These are phyloP conservation scores for Saccharomycodes ludwigii DNA, from an alignment of 805 yeast species.

Conservation along the genomic window DNA sequence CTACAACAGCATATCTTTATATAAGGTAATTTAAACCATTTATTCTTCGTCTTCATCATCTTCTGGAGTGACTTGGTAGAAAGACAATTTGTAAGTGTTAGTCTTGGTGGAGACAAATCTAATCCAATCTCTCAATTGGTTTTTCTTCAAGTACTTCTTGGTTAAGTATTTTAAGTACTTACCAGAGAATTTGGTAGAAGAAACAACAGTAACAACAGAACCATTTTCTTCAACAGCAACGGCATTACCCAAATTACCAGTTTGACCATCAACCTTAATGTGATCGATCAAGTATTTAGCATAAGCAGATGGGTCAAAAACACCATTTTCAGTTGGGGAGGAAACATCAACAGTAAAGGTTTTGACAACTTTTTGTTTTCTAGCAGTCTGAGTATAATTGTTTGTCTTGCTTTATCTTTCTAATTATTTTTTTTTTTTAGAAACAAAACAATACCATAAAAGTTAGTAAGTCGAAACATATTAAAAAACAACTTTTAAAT, in stretches of 20 bases:
- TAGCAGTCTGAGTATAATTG: conserved; percentile 50
- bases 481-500: not conserved
- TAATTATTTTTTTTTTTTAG: too few species aligned
- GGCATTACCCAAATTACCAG: conserved; percentile 95
- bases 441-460: too few species aligned
- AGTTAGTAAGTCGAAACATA: too few species aligned
- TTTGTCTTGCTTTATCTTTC: conserved; percentile 67
- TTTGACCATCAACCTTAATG: conserved; percentile 95
- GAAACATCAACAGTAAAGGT: conserved; percentile 92
- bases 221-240: conserved; percentile 83
- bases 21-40: conserved; percentile 19
- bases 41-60: conserved; percentile 93
- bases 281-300: conserved; percentile 97
- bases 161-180: conserved; percentile 99
- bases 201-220: conserved; percentile 77
- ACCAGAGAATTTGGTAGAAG: conserved; percentile 96
- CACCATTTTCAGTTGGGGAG: conserved; percentile 95
- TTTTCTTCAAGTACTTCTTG: conserved; percentile 99
- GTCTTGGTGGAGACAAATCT: conserved; percentile 94
- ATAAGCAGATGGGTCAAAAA: conserved; percentile 94
- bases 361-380: conserved; percentile 72
- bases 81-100: conserved; percentile 93
- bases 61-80: conserved; percentile 97
- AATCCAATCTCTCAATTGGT: conserved; percentile 99
- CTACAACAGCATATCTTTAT: too few species aligned